These are phyloP conservation scores for Fusarium nurragi DNA, from an alignment of 2,329 filamentous ascomycete species.

Conservation along the genomic window DNA sequence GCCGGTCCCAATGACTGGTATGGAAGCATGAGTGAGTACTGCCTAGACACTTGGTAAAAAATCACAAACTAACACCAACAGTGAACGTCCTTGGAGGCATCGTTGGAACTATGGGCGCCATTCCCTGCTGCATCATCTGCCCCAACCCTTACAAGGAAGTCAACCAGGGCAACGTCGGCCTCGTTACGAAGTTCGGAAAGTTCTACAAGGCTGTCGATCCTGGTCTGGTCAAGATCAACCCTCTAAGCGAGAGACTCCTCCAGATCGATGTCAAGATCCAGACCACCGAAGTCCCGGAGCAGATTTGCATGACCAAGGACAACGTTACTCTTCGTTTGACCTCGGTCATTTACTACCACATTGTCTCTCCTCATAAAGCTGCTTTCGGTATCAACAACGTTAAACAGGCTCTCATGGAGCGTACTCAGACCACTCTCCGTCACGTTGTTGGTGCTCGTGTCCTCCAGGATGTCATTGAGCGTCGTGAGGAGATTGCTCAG, in stretches of 20 bases:
- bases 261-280: conserved; percentile 99
- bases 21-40: conserved; percentile 78
- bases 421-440: conserved; percentile 95
- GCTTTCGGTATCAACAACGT: conserved; percentile 97
- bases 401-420: conserved; percentile 94
- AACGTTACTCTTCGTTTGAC: conserved; percentile 95
- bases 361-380: conserved; percentile 93
- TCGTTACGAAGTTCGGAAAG: conserved; percentile 93
- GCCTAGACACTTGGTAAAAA: background rate
- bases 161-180: conserved; percentile 89
- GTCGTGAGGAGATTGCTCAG: conserved; percentile 94
- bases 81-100: conserved; percentile 78
- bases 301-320: conserved; percentile 99
- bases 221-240: conserved; percentile 97
- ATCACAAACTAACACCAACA: conserved; percentile 40
- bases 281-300: conserved; percentile 94
- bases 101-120: conserved; percentile 82
- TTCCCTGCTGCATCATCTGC: conserved; percentile 91
- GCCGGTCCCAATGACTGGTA: conserved; percentile 86
- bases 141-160: conserved; percentile 97
- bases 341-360: conserved; percentile 99
- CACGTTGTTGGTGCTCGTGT: conserved; percentile 96
- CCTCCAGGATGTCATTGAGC: conserved; percentile 97
- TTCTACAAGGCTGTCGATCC: conserved; percentile 97
- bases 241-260: conserved; percentile 86